Evolutionary conservation across 768 basidiomycete genomes (phyloP), one percentile per base, ranked within the genome.

Genomic region (Mrakia blollopis): DNA sequence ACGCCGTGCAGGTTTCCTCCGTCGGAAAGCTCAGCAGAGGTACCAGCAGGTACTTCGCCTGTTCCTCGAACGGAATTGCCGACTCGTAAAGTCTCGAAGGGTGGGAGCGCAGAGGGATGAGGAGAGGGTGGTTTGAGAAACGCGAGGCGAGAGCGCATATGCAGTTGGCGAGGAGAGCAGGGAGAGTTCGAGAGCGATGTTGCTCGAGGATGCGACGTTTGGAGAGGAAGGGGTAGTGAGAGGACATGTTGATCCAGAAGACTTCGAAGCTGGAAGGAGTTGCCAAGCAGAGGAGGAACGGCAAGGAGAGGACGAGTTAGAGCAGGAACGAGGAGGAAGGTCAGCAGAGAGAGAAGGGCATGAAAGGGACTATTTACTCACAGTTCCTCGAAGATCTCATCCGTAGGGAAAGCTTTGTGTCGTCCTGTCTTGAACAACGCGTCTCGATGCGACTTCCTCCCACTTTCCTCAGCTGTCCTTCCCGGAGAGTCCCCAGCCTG

Each of bases 51-150:
- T 78, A 70, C 69, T 78, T 78, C 0, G 77, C 77, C 13, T 35
- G 32, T 14, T 78, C 73, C 54, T 74, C 77, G 47, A 78, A 78
- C 32, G 77, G 77, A 23, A 70, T 71, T 0, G 76, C 76, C 2
- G 62, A 25, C 50, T 67, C 67, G 61, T 61, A 68, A 16, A 39
- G 61, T 9, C 23, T 18, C 11, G 39, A 32, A n/a, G 65, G 77
- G 50, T 63, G 52, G 16, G 72, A 52, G 11, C 72, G 47, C 21
- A 68, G 69, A 23, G 67, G 73, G 30, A 50, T 28, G 16, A 68
- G 67, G 23, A 73, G 73, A 6, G 77, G 76, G 32, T 73, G 76
- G 13, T 72, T 32, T 11, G 76, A 73, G 54, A 78, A 78, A 2
- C 77, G 67, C 14, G 67, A 37, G 37, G 77, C 68, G 25, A 74